Base-by-base conservation (phyloP, 306 rosid species). In the Elaeagnus macrophylla region DNA sequence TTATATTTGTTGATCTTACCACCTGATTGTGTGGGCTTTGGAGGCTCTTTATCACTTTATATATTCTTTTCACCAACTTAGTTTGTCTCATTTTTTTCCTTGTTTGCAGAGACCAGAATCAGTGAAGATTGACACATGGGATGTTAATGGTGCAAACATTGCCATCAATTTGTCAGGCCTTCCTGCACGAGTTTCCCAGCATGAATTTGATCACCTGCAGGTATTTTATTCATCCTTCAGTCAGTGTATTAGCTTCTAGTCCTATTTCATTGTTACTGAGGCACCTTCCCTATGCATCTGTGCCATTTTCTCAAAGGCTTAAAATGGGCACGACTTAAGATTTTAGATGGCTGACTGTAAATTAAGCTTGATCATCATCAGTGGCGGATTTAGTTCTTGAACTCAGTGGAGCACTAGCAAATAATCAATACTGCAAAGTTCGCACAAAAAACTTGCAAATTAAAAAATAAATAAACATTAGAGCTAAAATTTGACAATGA, bases 171-270 rank as follows among this genome's bases (percentile, higher is more conserved):
- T 86, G 59, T 80, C 95, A 0, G 95, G 53, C 18, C 96, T 91
- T 76, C 91, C 89, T 58, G 95, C 97, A 12, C 76, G 97, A 44
- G 77, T 91, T 18, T 91, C 86, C 74, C 97, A 86, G 81, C 97
- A 91, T 62, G 97, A 91, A 64, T 91, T 78, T 66, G 96, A 91
- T 66, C 97, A 91, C 77, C 68, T 91, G 74, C 79, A 82, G 91
- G 97, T 86, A 49, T 44, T 53, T 40, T 60, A 51, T 66, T 71
- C 39, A 32, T 54, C 65, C 44, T 43, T n/a, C 18, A 44, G 52
- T 59, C 37, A 62, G 38, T n/a, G 48, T 16, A 39, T 40, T 8
- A 64, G 52, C 20, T 43, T 20, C 37, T 51, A 3, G 37, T 38
- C 66, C 10, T 37, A 19, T 49, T 60, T 54, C 7, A 25, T 37